phyloP scores from a whole-genome alignment of 805 yeast species.

The Candida stauntonica region DNA sequence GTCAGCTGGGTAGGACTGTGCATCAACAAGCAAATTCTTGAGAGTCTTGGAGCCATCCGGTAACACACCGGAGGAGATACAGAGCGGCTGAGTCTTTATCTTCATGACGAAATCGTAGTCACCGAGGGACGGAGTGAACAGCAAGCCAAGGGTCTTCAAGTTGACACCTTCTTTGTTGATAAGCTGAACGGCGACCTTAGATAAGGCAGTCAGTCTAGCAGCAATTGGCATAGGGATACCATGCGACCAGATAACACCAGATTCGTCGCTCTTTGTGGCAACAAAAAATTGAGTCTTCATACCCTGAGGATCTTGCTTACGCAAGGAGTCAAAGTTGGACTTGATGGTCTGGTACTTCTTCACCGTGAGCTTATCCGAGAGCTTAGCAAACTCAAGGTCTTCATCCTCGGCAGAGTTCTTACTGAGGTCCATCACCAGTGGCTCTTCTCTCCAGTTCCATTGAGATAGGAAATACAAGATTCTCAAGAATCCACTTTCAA shows the following conservation, averaged over 20 bases:
- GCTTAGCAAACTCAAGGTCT: slow-evolving; percentile 34
- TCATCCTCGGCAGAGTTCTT: slow-evolving; percentile 40
- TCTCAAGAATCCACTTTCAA: slow-evolving; percentile 76
- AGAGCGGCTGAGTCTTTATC: slow-evolving; percentile 43
- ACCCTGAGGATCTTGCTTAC: slow-evolving; percentile 80
- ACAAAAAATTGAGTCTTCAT: slow-evolving; percentile 75
- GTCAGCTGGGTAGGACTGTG: slow-evolving; percentile 32
- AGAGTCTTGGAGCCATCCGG: slow-evolving; percentile 40
- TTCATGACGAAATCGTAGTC: slow-evolving; percentile 82
- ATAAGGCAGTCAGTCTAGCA: slow-evolving; percentile 79
- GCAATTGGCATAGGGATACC: slow-evolving; percentile 70
- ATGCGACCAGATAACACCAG: slow-evolving; percentile 81
- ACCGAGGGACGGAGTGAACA: slow-evolving; percentile 76
- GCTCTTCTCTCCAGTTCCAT: slow-evolving; percentile 95
- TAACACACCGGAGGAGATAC: slow-evolving; percentile 51
- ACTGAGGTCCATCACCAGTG: slow-evolving; percentile 74
- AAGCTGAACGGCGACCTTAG: slow-evolving; percentile 66
- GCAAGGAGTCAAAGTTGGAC: slow-evolving; percentile 58
- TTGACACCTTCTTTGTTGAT: slow-evolving; percentile 42
- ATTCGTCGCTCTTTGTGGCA: slow-evolving; percentile 78
- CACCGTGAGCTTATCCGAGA: slow-evolving; percentile 59
- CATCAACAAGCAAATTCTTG: slow-evolving; percentile 48
- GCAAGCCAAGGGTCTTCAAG: slow-evolving; percentile 41
- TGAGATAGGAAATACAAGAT: slow-evolving; percentile 61
- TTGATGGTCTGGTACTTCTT: slow-evolving; percentile 59